Base-by-base conservation (phyloP, 352 stramenopile genomes). In the Globisporangium nodosum region DNA sequence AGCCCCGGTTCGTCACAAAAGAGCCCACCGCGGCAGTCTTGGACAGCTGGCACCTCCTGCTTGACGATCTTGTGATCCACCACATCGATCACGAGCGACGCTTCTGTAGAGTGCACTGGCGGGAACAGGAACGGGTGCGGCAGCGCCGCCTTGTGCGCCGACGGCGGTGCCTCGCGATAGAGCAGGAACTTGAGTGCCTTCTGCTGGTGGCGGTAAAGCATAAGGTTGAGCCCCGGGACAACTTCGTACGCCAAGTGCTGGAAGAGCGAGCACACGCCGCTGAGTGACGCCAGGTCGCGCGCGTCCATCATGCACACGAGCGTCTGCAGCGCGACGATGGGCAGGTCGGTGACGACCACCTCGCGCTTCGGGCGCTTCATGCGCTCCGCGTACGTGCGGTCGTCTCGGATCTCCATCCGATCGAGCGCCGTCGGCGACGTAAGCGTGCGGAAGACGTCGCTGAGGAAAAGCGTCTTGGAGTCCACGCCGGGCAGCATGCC, bases 1-100 rank as follows among this genome's bases (percentile, higher is more conserved):
- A 95, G 70, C 0, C 85, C 85, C 24, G 85, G 85, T 30, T 95
- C 85, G 49, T 95, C 83, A 50, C 79, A 93, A 42, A 95, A 90
- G 49, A 95, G 75, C 18, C 85, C 85, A 0, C 85, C 83, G 18
- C 78, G 80, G 3, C 71, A 69, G 48, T 95, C 83, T 3, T 65
- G 52, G 0, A 68, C 48, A 5, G 60, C 42, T 1, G 61, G 51
- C 0, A 68, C 52, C 7, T 52, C 27, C 3, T 58, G 8, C 4
- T 57, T 20, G n/a, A 74, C 59, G 15, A 92, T 57, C 58, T 63
- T 66, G 4, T 60, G 52, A 13, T 88, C 77, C n/a, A 90, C 73
- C 39, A 90, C 57, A 61, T 90, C 81, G 52, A 90, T 73, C 5
- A 64, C 60, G 4, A 78, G 67, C 21, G 54, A 24, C 4, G 21